Percentiles rank a stretch among this genome's conserved stretches.
Evolutionary conservation across 2,329 filamentous ascomycete genomes (phyloP).

Genomic region (Epichloe amarillans): DNA sequence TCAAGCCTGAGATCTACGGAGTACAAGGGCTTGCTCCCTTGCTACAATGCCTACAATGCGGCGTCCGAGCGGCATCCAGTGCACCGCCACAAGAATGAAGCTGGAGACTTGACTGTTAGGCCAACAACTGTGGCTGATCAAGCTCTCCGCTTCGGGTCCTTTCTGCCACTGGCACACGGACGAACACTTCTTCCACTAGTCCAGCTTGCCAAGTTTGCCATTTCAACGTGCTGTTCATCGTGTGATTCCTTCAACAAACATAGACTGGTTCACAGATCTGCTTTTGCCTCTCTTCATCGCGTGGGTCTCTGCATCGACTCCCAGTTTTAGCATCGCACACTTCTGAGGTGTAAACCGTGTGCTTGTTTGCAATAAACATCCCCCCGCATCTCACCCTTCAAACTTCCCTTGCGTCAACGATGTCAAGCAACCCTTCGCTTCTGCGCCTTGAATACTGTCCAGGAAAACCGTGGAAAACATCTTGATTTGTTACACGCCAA

Average conservation of each 20-base stretch:
- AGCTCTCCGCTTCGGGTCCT: not conserved
- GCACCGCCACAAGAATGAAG: conserved; percentile 4
- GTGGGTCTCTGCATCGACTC: not conserved
- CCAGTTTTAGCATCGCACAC: not conserved
- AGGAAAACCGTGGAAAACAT: conserved; percentile 18
- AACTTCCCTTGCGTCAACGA: conserved; percentile 9
- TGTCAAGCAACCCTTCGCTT: conserved; percentile 20
- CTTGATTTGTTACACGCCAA: not conserved
- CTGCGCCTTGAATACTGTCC: conserved; percentile 17
- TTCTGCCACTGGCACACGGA: not conserved
- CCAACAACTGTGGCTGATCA: not conserved
- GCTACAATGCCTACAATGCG: not conserved
- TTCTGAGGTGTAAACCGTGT: not conserved
- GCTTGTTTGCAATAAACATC: not conserved
- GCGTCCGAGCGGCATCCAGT: conserved; percentile 1
- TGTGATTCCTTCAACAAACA: not conserved
- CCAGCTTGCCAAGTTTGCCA: too few species aligned
- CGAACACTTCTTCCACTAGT: not conserved
- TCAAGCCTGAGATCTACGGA: too few species aligned
- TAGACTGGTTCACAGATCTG: not conserved
- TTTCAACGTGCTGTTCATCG: not conserved
- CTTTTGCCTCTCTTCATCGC: not conserved
- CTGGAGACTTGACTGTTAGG: not conserved
- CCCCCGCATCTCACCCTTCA: not conserved
- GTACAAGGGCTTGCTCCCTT: not conserved